Evolutionary conservation across 805 yeast species (phyloP).

Genomic region (Metschnikowia borealis): DNA sequence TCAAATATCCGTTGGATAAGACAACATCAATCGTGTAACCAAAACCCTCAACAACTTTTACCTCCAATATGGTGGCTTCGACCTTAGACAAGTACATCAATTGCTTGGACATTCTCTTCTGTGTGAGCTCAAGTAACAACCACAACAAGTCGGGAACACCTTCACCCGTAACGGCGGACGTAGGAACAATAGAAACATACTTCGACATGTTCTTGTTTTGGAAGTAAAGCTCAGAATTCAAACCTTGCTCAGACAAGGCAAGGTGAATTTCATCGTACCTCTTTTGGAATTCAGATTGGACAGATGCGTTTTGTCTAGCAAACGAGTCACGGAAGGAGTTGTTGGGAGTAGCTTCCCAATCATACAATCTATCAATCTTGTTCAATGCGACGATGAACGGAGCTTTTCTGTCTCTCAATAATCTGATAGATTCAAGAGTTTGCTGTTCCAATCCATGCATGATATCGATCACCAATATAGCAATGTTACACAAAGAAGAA

Average conservation of each 20-base stretch:
- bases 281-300: constrained; percentile 87
- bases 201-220: constrained; percentile 91
- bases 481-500: constrained; percentile 97
- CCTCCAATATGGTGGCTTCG: constrained; percentile 96
- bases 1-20: constrained; percentile 89
- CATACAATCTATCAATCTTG: constrained; percentile 95
- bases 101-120: constrained; percentile 98
- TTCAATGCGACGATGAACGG: constrained; percentile 96
- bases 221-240: constrained; percentile 94
- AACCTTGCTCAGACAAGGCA: constrained; percentile 95
- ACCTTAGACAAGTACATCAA: constrained; percentile 91
- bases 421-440: constrained; percentile 87
- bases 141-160: constrained; percentile 99
- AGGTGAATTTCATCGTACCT: constrained; percentile 81
- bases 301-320: constrained; percentile 75
- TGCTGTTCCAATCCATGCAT: constrained; percentile 99
- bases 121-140: constrained; percentile 91
- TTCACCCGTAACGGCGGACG: constrained; percentile 98
- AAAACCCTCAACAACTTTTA: constrained; percentile 95
- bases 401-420: constrained; percentile 94
- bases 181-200: constrained; percentile 94
- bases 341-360: constrained; percentile 88
- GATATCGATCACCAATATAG: constrained; percentile 95
- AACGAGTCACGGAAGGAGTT: constrained; percentile 95
- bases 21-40: constrained; percentile 99